Base-by-base conservation (phyloP, 2,329 filamentous ascomycete species). In the Blastomyces gilchristii region DNA sequence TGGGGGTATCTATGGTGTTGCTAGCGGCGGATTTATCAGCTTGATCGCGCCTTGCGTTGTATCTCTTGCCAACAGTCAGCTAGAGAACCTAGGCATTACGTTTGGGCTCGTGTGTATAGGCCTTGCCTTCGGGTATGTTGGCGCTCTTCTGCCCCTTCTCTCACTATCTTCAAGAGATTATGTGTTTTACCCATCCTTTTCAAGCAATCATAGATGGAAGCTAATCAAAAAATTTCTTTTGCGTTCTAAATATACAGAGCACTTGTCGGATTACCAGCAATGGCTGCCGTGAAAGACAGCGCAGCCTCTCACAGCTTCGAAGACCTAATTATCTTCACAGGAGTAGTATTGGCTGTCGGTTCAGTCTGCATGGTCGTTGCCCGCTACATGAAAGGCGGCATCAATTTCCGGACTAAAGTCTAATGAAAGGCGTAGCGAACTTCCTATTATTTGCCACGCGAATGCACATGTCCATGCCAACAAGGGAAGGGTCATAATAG, bases 21-120 rank as follows among this genome's bases (percentile, higher is more conserved):
- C 58, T 16, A 63, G 63, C 28, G 63, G 63, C 3, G 61, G 63
- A 5, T 60, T 63, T 49, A 57, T 64, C 61, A 64, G 63, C 39
- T 37, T 64, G 49, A 28, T 18, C 28, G 60, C 37, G 6, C 56
- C 61, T 22, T 64, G 63, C 31, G 60, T 64, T 25, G 63, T 63
- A 14, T 59, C 60, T 37, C 63, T 64, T 18, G 61, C 60, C n/a
- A 45, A 64, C 12, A 57, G 54, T 9, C 63, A 61, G 41, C 31
- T 64, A 50, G 37, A 63, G 43, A 62, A 54, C n/a, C 41, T 37
- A 39, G 45, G 53, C 7, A 58, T 58, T 45, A 41, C 37, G 37
- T 58, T 58, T 16, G 56, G 56, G 39, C 56, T 58, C n/a, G 56
- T 58, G 8, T 58, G 56, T 9, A 58, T 58, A 16, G 56, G 37